Evolutionary conservation across 2,329 filamentous ascomycete species (phyloP), one percentile per base, ranked within the genome.

Genomic region (Phaeomoniella chlamydospora): DNA sequence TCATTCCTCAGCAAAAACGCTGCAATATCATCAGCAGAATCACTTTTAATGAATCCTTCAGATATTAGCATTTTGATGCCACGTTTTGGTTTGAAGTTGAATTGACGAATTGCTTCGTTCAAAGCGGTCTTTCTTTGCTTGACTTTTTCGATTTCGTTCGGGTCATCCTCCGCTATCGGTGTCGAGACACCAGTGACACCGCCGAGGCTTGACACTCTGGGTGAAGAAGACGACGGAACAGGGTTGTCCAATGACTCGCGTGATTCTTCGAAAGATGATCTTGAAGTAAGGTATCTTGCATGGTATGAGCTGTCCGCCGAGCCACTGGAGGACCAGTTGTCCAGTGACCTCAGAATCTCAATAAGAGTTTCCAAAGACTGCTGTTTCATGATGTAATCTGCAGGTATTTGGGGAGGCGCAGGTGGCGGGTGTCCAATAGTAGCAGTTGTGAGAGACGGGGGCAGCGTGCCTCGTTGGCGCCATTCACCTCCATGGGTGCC

Each of bases 51-150:
- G 54, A 98, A 94, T 0, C 85, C 84, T 43, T 92, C 82, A 16
- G 81, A 71, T 10, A 96, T 53, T 13, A 98, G 61, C 12, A 80
- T 61, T 53, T 94, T 94, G 51, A 98, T 74, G 4, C 90, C 92
- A 40, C 81, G 76, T 58, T 98, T 98, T 0, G 92, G 86, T 56
- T 98, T 98, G 66, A 88, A 94, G 55, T 98, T 98, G 68, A 98
- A 98, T 42, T 85, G 80, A 34, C 79, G 76, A 37, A 94, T 80
- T 2, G 82, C 88, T 48, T 93, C 90, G 36, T 78, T 82, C 41
- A 96, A 62, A 0, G 90, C 90, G 4, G 85, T 96, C 61, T 98
- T 98, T 42, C 80, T 74, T 41, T 87, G 83, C 60, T 96, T 96
- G 38, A 87, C 85, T 56, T 81, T 92, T 51, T 96, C 90, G n/a